Conservation (phyloP, 116 monocot genomes). For the Phalaenopsis hybrid region DNA sequence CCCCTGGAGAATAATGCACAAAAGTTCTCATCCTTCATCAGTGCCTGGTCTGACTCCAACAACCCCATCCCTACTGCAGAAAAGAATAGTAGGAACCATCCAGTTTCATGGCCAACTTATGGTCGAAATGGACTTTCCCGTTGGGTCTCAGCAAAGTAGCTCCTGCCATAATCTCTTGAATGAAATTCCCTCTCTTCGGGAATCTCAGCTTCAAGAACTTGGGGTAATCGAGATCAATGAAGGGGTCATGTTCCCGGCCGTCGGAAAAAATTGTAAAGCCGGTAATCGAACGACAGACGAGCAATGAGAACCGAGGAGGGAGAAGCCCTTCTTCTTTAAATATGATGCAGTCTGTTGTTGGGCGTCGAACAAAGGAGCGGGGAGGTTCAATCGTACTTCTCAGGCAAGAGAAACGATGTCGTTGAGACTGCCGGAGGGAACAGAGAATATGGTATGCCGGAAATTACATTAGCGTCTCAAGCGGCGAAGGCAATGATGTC, state of each 20-base stretch:
- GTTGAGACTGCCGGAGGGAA: conserved; percentile 47
- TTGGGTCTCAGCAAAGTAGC: not conserved
- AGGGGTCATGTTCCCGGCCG: conserved; percentile 13
- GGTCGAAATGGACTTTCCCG: conserved; percentile 15
- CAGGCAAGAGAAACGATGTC: conserved; percentile 13
- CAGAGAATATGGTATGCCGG: conserved; percentile 32
- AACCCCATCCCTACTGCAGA: conserved; percentile 21
- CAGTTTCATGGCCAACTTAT: conserved; percentile 8
- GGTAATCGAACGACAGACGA: conserved; percentile 12
- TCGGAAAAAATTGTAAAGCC: conserved; percentile 25
- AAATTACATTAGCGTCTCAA: conserved; percentile 31
- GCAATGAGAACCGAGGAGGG: conserved; percentile 33
- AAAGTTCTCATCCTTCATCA: conserved; percentile 13
- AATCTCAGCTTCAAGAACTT: conserved; percentile 15
- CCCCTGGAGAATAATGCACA: too few species aligned
- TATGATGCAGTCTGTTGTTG: not conserved
- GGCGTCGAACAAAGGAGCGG: conserved; percentile 15
- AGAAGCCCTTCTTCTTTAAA: conserved; percentile 25
- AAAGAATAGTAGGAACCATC: conserved; percentile 30
- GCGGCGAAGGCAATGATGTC: conserved; percentile 80
- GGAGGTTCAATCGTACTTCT: conserved; percentile 21
- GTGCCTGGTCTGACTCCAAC: conserved; percentile 31
- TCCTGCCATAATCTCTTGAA: not conserved
- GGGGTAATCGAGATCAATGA: conserved; percentile 16
- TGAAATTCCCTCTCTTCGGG: conserved; percentile 9